phyloP scores from a whole-genome alignment of 106 monocot species.

The Dendrobium chrysotoxum region DNA sequence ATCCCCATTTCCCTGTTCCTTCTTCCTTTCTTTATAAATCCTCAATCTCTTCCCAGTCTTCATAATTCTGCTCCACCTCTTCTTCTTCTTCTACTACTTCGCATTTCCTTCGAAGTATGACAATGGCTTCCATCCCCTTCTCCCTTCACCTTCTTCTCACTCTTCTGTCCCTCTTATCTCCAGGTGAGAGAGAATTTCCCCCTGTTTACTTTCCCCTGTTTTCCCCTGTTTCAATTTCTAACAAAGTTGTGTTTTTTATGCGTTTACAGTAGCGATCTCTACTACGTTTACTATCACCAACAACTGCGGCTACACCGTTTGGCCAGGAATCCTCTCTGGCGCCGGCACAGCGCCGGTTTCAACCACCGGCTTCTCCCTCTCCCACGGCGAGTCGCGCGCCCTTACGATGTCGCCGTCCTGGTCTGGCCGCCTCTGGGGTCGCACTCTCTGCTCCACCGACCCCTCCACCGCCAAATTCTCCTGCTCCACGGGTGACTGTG shows the following conservation, averaged over 20 bases:
- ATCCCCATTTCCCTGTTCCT: neutral
- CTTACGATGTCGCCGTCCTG: conserved; percentile 20
- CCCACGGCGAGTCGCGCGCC: conserved; percentile 12
- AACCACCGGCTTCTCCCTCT: conserved; percentile 18
- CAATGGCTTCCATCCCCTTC: neutral
- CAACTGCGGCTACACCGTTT: conserved; percentile 50
- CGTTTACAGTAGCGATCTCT: neutral
- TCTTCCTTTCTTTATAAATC: neutral
- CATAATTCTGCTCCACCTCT: neutral
- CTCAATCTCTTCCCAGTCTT: neutral
- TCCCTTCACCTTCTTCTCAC: neutral
- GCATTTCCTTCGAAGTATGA: neutral
- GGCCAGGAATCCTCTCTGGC: conserved; percentile 46
- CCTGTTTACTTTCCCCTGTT: neutral
- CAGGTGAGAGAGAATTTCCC: neutral
- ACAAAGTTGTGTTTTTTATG: too few species aligned
- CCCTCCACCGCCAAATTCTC: conserved; percentile 8
- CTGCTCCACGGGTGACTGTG: conserved; percentile 33
- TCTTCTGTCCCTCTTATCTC: neutral
- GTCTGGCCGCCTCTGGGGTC: conserved; percentile 49
- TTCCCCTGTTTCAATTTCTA: neutral
- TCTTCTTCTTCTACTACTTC: neutral
- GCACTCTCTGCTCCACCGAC: conserved; percentile 34
- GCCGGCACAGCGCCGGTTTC: conserved; percentile 24
- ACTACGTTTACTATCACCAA: conserved; percentile 45